Evolutionary conservation across 2,329 filamentous ascomycete species (phyloP), one percentile per base, ranked within the genome.

Genomic region (Fusarium sp.): DNA sequence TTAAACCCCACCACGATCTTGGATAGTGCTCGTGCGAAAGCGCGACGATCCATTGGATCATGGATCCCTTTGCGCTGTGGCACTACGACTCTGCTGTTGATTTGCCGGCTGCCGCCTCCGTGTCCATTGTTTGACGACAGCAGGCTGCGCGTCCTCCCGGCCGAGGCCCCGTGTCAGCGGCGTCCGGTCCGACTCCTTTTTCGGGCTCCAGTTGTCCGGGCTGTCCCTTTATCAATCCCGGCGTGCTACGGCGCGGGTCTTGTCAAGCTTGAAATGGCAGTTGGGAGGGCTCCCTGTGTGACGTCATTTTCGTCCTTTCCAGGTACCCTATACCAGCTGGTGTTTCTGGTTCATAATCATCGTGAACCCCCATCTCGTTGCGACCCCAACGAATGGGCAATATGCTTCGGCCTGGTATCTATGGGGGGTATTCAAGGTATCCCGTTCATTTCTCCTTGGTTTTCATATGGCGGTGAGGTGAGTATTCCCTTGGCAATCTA

Each of bases 1-100:
- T 74, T 68, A 62, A 62, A 44, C 49, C 23, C 33, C 44, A 44
- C 56, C 46, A 42, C 58, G 58, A 69, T 63, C 50, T 68, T 65
- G 56, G 40, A 33, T 58, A 25, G 20, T 16, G 49, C 53, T 59
- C 40, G 65, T 57, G 29, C 49, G 40, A 46, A 20, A n/a, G 2
- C 18, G 27, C 13, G 27, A 38, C 46, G 29, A 64, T 69, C 63
- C 25, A 56, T 58, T 61, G 51, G 34, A 38, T 65, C 53, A 57
- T 57, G 36, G 40, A 61, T 54, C 46, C 46, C 57, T 42, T 14
- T 44, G 11, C 27, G 14, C 46, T 44, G 42, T 44, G 29, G 9
- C 20, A 31, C 5, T 9, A 16, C 27, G 14, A 18, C 38, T 23
- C 54, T 34, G 40, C 13, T 46, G 49, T 25, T 58, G 20, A 23